A percentile compares a stretch with the other conserved stretches of the same genome.
These are phyloP conservation scores for Lasiosphaeris hirsuta DNA, from an alignment of 495 filamentous ascomycete genomes.

Conservation along the genomic window DNA sequence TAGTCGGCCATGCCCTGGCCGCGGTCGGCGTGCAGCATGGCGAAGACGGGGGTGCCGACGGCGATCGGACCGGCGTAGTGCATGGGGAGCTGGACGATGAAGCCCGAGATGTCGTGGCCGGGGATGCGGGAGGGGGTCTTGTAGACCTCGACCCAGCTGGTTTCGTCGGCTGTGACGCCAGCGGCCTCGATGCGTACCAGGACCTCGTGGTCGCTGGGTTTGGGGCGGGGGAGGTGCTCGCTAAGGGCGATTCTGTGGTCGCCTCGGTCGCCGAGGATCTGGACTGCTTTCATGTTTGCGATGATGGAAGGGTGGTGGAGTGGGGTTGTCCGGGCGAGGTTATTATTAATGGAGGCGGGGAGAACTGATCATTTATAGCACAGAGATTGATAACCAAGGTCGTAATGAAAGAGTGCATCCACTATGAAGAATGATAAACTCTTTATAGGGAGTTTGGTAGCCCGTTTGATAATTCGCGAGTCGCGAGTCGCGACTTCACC, in stretches of 20 bases:
- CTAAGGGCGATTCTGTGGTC: slow-evolving; percentile 6
- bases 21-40: slow-evolving; percentile 44
- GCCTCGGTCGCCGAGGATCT: slow-evolving; percentile 14
- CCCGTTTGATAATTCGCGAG: no score
- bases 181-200: slow-evolving; percentile 54
- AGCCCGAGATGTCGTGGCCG: slow-evolving; percentile 54
- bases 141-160: slow-evolving; percentile 41
- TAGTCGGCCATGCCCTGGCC: slow-evolving; percentile 55
- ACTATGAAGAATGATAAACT: no score
- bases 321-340: no score
- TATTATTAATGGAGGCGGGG: no score
- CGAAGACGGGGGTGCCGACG: slow-evolving; percentile 52
- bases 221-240: slow-evolving; percentile 14
- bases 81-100: slow-evolving; percentile 46
- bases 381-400: no score
- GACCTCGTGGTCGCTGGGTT: slow-evolving; percentile 38
- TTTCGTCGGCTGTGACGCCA: slow-evolving; percentile 53
- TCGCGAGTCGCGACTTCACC: no score
- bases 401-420: no score
- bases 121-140: slow-evolving; percentile 36
- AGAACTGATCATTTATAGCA: no score
- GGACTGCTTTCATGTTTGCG: slow-evolving; percentile 19
- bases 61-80: slow-evolving; percentile 43
- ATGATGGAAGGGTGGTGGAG: no score
- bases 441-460: no score